Conservation (phyloP, 148 eudicot species). For the Rhododendron kiyosumense region DNA sequence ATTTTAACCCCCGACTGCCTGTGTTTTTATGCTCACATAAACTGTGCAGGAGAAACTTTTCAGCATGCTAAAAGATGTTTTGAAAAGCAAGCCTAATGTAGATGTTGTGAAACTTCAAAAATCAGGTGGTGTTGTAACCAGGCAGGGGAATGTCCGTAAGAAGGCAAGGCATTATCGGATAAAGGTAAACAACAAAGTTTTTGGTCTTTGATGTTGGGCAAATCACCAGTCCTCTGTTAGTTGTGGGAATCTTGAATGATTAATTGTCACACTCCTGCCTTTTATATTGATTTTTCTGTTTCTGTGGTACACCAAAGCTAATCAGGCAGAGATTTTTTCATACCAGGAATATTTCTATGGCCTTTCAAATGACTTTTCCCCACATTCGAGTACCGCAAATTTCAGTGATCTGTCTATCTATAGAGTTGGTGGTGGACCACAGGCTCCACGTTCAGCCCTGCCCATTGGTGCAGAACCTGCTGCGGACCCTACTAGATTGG, state of each 20-base stretch:
- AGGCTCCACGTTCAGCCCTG: conserved; percentile 95
- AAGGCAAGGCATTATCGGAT: conserved; percentile 65
- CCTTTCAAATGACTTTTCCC: conserved; percentile 77
- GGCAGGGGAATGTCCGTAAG: conserved; percentile 68
- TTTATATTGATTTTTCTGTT: not conserved
- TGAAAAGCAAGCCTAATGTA: conserved; percentile 73
- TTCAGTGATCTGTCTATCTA: conserved; percentile 70
- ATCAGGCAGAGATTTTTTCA: not conserved
- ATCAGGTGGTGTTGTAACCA: conserved; percentile 91
- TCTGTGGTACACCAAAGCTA: not conserved
- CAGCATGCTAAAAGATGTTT: conserved; percentile 83
- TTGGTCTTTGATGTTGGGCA: not conserved
- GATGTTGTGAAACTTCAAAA: conserved; percentile 98
- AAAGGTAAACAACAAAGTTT: conserved; percentile 42
- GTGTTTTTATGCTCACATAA: conserved; percentile 12
- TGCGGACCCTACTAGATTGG: conserved; percentile 81
- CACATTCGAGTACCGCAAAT: conserved; percentile 73
- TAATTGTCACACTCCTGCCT: not conserved
- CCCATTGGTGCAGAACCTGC: conserved; percentile 96
- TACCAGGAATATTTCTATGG: conserved; percentile 94
- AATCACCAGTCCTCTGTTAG: not conserved
- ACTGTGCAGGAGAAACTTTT: conserved; percentile 81
- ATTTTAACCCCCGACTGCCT: conserved; percentile 4
- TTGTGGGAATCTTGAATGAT: not conserved
- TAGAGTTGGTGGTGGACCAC: conserved; percentile 91